phyloP scores from a whole-genome alignment of 208 protist species.

The Crithidia fasciculata region DNA sequence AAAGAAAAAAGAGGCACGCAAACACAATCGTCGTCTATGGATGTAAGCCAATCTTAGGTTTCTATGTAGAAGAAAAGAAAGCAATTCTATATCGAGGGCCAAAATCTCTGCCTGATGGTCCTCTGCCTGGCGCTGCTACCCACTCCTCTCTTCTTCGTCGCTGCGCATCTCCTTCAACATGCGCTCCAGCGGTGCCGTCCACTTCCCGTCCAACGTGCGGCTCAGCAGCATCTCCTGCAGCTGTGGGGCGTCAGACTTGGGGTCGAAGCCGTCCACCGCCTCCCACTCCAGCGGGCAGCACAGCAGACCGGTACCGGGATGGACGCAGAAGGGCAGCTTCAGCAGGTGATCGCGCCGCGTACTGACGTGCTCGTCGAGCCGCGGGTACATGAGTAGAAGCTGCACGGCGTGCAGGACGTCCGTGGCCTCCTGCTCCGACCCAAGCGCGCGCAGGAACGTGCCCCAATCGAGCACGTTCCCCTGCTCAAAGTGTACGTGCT shows the following conservation, averaged over 20 bases:
- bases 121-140: background rate
- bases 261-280: conserved; percentile 70
- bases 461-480: conserved; percentile 76
- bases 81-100: too few species aligned
- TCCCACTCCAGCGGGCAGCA: conserved; percentile 88
- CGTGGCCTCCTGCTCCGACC: conserved; percentile 41
- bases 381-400: conserved; percentile 93
- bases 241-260: conserved; percentile 67
- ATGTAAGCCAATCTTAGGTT: too few species aligned
- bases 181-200: conserved; percentile 57
- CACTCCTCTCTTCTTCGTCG: conserved; percentile 54
- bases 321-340: conserved; percentile 98
- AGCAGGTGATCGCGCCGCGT: conserved; percentile 98
- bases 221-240: conserved; percentile 69
- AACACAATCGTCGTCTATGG: too few species aligned
- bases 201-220: conserved; percentile 71
- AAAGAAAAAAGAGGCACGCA: background rate
- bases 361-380: conserved; percentile 97
- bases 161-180: conserved; percentile 74
- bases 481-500: conserved; percentile 54
- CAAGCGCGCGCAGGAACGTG: conserved; percentile 51
- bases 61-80: too few species aligned
- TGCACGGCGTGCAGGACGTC: conserved; percentile 66
- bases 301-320: conserved; percentile 91
- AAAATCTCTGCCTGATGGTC: too few species aligned